A percentile compares a stretch with the other conserved stretches of the same genome.
phyloP scores from a whole-genome alignment of 2,329 filamentous ascomycete genomes.

The Colletotrichum liaoningense region DNA sequence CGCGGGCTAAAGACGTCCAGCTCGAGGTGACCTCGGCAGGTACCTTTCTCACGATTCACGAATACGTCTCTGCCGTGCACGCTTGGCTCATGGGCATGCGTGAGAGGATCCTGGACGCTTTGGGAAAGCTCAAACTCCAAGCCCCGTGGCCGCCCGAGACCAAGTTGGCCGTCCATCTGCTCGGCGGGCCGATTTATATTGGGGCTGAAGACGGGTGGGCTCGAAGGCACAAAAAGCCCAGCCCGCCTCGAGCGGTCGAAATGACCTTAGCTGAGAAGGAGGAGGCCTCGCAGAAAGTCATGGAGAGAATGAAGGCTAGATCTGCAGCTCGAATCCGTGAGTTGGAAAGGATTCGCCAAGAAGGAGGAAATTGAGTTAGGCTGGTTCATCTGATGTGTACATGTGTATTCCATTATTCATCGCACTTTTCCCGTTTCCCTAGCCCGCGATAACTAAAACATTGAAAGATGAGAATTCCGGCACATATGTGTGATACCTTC shows the following conservation, averaged over 20 bases:
- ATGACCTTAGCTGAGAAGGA: background rate
- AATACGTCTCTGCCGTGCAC: slow-evolving; percentile 38
- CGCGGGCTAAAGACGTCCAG: slow-evolving; percentile 10
- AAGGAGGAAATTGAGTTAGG: too few relatives aligned
- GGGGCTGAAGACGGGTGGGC: background rate
- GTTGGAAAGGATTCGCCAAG: slow-evolving; percentile 18
- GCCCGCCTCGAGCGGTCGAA: too few relatives aligned
- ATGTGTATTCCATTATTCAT: too few relatives aligned
- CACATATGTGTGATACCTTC: too few relatives aligned
- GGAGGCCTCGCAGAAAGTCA: background rate
- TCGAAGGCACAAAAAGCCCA: background rate
- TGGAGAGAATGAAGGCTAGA: background rate
- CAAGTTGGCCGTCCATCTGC: background rate
- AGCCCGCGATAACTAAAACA: too few relatives aligned
- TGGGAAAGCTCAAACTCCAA: background rate
- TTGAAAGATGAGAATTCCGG: too few relatives aligned
- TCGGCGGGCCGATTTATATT: background rate
- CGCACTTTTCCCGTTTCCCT: too few relatives aligned
- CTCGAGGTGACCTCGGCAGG: slow-evolving; percentile 29
- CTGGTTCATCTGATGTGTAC: too few relatives aligned
- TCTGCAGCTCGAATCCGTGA: slow-evolving; percentile 2
- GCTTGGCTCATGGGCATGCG: slow-evolving; percentile 36
- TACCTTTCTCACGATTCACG: slow-evolving; percentile 39
- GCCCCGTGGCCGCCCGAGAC: too few relatives aligned
- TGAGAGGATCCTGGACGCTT: slow-evolving; percentile 6